Percentiles rank a stretch among this genome's conserved stretches.
phyloP scores from a whole-genome alignment of 805 yeast genomes.

The Ogataea polymorpha region DNA sequence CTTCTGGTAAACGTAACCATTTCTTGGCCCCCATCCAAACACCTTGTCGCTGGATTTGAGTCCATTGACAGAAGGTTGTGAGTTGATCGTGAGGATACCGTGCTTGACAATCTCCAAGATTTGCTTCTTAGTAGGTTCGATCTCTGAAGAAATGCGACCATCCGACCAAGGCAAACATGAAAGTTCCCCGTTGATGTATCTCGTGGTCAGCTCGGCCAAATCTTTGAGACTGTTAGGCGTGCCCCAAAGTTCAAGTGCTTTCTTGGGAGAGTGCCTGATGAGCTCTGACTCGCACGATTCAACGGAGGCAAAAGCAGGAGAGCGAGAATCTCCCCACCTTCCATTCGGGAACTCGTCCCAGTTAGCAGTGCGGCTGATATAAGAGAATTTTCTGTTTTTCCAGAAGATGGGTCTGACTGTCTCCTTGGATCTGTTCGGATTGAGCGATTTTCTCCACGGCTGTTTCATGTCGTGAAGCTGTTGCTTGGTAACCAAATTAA shows the following conservation, averaged over 20 bases:
- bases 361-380: conserved; percentile 81
- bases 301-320: conserved; percentile 94
- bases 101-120: conserved; percentile 61
- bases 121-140: conserved; percentile 54
- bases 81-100: conserved; percentile 80
- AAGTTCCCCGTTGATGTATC: conserved; percentile 70
- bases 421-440: conserved; percentile 76
- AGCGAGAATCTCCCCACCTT: conserved; percentile 96
- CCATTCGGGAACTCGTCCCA: conserved; percentile 99
- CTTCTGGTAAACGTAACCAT: conserved; percentile 92
- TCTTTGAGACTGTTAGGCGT: conserved; percentile 60
- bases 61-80: conserved; percentile 92
- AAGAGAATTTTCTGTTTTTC: conserved; percentile 90
- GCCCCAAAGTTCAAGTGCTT: conserved; percentile 87
- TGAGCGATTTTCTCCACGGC: conserved; percentile 93
- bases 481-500: conserved; percentile 46
- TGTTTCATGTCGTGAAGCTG: conserved; percentile 26
- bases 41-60: conserved; percentile 62
- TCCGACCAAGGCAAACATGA: conserved; percentile 92
- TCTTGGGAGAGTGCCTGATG: conserved; percentile 77
- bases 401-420: conserved; percentile 92
- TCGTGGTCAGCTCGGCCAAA: conserved; percentile 57
- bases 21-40: conserved; percentile 93
- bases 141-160: conserved; percentile 78
- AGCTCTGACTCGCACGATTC: conserved; percentile 77